phyloP scores from a whole-genome alignment of 768 basidiomycete genomes.

The Podaxis sp. region DNA sequence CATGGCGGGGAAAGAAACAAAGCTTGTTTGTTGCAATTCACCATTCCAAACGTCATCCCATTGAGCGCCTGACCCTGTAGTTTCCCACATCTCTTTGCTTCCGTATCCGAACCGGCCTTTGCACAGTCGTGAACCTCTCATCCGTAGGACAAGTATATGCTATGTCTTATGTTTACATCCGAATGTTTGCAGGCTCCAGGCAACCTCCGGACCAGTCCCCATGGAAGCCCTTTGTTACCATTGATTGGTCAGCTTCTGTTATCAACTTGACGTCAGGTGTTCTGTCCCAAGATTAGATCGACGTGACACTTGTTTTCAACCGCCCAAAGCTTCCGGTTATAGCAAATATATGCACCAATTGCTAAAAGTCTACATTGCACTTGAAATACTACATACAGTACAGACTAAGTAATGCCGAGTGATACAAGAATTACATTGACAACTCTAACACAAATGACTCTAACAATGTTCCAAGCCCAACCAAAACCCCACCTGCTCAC shows the following conservation, averaged over 20 bases:
- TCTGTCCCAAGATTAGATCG: neutral
- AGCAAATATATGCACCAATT: neutral
- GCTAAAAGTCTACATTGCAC: neutral
- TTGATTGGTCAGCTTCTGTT: neutral
- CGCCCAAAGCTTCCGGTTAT: too few relatives aligned
- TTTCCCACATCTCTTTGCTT: conserved; percentile 4
- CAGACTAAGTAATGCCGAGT: neutral
- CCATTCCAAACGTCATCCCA: neutral
- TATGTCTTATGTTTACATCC: too few relatives aligned
- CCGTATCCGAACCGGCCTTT: neutral
- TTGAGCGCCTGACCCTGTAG: neutral
- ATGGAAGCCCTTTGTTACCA: neutral
- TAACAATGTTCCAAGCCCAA: too few relatives aligned
- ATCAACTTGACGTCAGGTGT: too few relatives aligned
- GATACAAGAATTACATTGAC: neutral
- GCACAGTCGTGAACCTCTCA: too few relatives aligned
- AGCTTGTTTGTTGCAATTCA: neutral
- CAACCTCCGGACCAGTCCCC: neutral
- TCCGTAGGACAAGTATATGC: too few relatives aligned
- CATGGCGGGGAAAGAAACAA: neutral
- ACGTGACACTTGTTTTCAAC: neutral
- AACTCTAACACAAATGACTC: too few relatives aligned
- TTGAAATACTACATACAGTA: neutral
- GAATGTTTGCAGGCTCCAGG: too few relatives aligned
- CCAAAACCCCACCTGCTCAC: neutral